Base-by-base conservation (phyloP, 306 rosid species). In the Hippophae rhamnoides region DNA sequence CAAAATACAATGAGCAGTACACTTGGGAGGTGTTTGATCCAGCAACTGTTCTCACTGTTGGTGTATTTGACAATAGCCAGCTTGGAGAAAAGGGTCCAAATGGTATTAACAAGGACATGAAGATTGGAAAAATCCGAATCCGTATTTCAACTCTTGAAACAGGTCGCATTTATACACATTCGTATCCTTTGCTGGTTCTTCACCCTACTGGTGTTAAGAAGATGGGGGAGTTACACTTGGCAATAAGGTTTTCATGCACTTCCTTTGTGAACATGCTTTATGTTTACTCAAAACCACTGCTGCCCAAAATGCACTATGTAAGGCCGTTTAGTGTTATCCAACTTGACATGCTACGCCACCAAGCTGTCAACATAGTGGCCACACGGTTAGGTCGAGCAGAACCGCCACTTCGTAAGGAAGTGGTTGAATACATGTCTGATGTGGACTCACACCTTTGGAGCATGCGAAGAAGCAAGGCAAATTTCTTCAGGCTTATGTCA, bases 21-120 rank as follows among this genome's bases (percentile, higher is more conserved):
- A 81, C 76, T 7, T 77, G 81, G 86, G 83, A 81, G 56, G 86
- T 77, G 42, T 81, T 74, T 67, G 86, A 81, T 52, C 80, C 83
- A 41, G 72, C 86, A 7, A 81, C 86, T 5, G 80, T 81, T 18
- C 71, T 81, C 14, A 80, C 80, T 2, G 52, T 76, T 0, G 80
- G 78, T 6, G 82, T 81, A 3, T 81, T 81, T 58, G 86, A 81
- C 71, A 81, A 76, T 57, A 66, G 75, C 56, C 86, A 77, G 44
- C 69, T 76, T 18, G 75, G 71, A 42, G 78, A 76, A 47, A 80
- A 70, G 49, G 72, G 70, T 43, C 71, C 78, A 18, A 49, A 47
- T 50, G 66, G 64, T 31, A 31, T 3, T 43, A 27, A 50, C 53
- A 73, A 70, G 41, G 80, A 81, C 58, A 41, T 65, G 41, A 81